Conservation (phyloP, 768 basidiomycete species). For the Agaricus sinodeliciosus region DNA sequence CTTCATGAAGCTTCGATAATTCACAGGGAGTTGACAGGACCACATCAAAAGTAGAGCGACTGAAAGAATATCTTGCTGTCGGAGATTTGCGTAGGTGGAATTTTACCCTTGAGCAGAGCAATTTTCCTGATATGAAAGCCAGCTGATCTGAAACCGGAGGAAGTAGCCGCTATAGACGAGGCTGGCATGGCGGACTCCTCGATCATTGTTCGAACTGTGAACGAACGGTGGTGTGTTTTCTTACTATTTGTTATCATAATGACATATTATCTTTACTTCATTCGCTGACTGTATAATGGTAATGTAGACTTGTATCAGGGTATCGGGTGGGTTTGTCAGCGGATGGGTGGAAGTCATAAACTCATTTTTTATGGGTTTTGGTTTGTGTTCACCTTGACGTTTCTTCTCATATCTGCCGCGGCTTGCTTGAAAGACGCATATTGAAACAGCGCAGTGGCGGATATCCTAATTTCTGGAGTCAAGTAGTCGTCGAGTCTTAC, state of each 20-base stretch:
- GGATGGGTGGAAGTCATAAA: no score
- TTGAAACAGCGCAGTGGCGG: no score
- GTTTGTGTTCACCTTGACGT: no score
- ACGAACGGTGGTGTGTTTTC: not conserved
- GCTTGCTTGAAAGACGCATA: no score
- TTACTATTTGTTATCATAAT: not conserved
- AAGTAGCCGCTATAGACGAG: conserved; percentile 57
- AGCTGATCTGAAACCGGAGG: conserved; percentile 50
- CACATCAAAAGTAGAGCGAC: conserved; percentile 49
- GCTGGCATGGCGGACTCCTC: conserved; percentile 19
- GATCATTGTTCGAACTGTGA: no score
- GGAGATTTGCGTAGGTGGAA: conserved; percentile 40
- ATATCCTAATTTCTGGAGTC: no score
- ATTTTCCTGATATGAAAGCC: not conserved
- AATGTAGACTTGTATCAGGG: no score
- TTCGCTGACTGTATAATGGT: no score
- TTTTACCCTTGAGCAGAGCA: not conserved
- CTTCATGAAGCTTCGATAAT: not conserved
- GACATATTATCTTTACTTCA: not conserved
- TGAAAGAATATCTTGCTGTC: conserved; percentile 62
- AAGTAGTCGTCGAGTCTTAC: no score
- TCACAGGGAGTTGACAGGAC: conserved; percentile 32
- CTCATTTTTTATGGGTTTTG: no score
- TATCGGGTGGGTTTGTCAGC: no score
- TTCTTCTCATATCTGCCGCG: no score